Base-by-base conservation (phyloP, 139 green algal species). In the Diplosphaera chodatii region DNA sequence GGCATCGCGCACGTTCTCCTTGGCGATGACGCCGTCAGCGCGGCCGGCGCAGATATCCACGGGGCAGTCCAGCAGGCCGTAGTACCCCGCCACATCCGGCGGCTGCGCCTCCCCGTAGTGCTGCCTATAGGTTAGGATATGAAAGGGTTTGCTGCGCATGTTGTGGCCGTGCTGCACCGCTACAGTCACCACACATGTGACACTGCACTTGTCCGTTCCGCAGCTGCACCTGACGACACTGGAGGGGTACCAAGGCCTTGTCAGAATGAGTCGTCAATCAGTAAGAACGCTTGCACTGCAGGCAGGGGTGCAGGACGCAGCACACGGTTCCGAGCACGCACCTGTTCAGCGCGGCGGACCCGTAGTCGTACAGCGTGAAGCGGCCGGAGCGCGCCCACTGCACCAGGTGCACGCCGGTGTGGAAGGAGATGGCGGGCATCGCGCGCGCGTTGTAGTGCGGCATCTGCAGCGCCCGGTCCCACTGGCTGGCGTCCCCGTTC, bases 281-380 rank as follows among this genome's bases (percentile, higher is more conserved):
- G n/a, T n/a, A n/a, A n/a, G n/a, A n/a, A n/a, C n/a, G n/a, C n/a
- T n/a, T n/a, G n/a, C n/a, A n/a, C n/a, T n/a, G n/a, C n/a, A n/a
- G n/a, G n/a, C n/a, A n/a, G n/a, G n/a, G n/a, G n/a, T n/a, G n/a
- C n/a, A n/a, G n/a, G n/a, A n/a, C n/a, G n/a, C n/a, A n/a, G n/a
- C n/a, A n/a, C n/a, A n/a, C n/a, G n/a, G n/a, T n/a, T n/a, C n/a
- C n/a, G n/a, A n/a, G n/a, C n/a, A n/a, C 48, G 8, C 48, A 25
- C 4, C 55, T 10, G 77, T 96, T 97, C 33, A 72, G 73, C 1
- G 78, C 80, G 2, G 41, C 16, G 29, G 40, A 85, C 70, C 90
- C 90, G 67, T 96, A 93, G 78, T 98, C 91, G 70, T 87, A 98
- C 74, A 98, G 70, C 31, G 77, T 74, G 77, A 97, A 98, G 6